Conservation (phyloP, 169 alveolate species). For the Neospora caninum region DNA sequence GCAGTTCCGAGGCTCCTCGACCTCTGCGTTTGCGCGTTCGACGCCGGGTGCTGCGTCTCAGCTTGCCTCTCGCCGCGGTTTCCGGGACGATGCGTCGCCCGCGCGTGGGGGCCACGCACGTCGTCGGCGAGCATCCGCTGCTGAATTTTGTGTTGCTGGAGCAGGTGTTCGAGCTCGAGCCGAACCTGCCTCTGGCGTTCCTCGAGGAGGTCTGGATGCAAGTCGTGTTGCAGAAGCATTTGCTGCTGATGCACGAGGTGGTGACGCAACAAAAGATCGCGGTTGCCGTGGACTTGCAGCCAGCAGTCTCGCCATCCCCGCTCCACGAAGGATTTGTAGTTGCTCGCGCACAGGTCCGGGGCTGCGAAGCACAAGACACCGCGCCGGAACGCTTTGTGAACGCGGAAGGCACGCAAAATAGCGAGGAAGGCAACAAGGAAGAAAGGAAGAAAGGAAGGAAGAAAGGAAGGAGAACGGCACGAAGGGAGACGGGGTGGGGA, state of each 20-base stretch:
- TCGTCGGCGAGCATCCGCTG: background rate
- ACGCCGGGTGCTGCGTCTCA: background rate
- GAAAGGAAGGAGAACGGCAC: too few species aligned
- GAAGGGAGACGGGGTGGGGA: too few species aligned
- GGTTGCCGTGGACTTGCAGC: conserved; percentile 66
- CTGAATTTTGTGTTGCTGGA: background rate
- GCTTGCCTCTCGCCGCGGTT: background rate
- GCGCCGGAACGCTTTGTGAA: too few species aligned
- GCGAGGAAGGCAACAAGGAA: too few species aligned
- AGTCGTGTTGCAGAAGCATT: conserved; percentile 54
- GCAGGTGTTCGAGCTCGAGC: conserved; percentile 14
- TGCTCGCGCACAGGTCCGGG: conserved; percentile 88
- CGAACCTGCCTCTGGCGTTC: conserved; percentile 12
- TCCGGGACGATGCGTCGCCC: background rate
- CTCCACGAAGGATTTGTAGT: conserved; percentile 85
- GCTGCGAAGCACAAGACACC: conserved; percentile 32
- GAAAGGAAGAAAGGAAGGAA: too few species aligned
- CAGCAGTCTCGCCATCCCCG: conserved; percentile 90
- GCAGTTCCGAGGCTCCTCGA: too few species aligned
- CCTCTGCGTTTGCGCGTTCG: background rate
- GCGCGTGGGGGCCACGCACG: background rate
- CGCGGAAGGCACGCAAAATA: too few species aligned
- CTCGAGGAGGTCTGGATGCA: conserved; percentile 33
- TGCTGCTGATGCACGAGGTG: conserved; percentile 67
- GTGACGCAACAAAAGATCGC: conserved; percentile 57